phyloP scores from a whole-genome alignment of 306 rosid genomes.

The Corylus avellana region DNA sequence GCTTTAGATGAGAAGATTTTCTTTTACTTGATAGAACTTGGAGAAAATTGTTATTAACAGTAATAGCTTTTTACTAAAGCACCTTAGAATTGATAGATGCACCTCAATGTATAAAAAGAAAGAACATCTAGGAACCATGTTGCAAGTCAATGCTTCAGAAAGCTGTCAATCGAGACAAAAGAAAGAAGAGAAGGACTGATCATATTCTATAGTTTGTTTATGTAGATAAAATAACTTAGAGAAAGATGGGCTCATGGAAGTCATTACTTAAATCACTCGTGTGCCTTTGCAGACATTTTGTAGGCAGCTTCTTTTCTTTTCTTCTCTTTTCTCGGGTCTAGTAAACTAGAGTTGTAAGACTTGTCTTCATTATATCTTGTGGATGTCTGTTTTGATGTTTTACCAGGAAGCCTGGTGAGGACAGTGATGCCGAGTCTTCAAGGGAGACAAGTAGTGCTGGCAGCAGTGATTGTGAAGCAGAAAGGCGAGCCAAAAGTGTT shows the following conservation, averaged over 20 bases:
- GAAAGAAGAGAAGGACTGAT: neutral
- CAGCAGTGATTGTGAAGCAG: constrained; percentile 47
- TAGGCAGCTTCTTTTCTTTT: neutral
- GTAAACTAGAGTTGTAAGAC: neutral
- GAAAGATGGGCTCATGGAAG: neutral
- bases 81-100: neutral
- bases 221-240: neutral
- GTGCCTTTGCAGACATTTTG: neutral
- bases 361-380: neutral
- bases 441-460: constrained; percentile 53
- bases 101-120: neutral
- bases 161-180: neutral
- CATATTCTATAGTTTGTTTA: neutral
- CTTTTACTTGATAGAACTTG: neutral
- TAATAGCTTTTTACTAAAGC: neutral
- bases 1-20: neutral
- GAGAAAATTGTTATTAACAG: neutral
- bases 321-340: neutral
- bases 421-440: constrained; percentile 42
- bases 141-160: neutral
- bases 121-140: neutral
- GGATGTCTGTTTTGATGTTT: constrained; percentile 19
- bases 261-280: neutral
- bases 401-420: constrained; percentile 43
- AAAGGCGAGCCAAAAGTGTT: constrained; percentile 35